Evolutionary conservation across 2,329 filamentous ascomycete species (phyloP).

Genomic region (Myotisia sp.): DNA sequence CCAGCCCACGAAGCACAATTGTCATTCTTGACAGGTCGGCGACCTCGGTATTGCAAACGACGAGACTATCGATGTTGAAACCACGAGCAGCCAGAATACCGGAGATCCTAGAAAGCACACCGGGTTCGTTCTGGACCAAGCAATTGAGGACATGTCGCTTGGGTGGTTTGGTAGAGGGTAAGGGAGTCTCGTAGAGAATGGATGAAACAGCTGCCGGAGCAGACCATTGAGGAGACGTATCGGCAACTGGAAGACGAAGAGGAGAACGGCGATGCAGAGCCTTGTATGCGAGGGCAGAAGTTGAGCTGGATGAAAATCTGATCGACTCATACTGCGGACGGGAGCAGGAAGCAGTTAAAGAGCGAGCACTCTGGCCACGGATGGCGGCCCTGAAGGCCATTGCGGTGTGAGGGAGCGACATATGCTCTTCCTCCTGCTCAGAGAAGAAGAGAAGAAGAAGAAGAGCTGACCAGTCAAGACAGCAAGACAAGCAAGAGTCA

Average conservation of each 20-base stretch:
- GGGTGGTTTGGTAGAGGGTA: slow-evolving; percentile 65
- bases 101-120: slow-evolving; percentile 89
- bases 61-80: slow-evolving; percentile 97
- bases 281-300: slow-evolving; percentile 93
- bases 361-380: slow-evolving; percentile 1
- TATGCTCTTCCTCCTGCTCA: background rate
- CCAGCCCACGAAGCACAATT: slow-evolving; percentile 89
- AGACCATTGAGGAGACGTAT: slow-evolving; percentile 64
- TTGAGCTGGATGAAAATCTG: slow-evolving; percentile 42
- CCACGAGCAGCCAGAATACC: slow-evolving; percentile 90
- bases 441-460: too few relatives aligned
- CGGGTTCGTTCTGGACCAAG: slow-evolving; percentile 95
- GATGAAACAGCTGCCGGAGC: slow-evolving; percentile 91
- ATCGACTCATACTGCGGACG: slow-evolving; percentile 4
- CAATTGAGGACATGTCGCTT: slow-evolving; percentile 97
- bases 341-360: slow-evolving; percentile 1
- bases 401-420: background rate
- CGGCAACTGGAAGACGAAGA: slow-evolving; percentile 63
- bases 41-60: slow-evolving; percentile 96
- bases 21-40: slow-evolving; percentile 97
- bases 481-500: too few relatives aligned
- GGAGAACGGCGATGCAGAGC: slow-evolving; percentile 81
- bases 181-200: slow-evolving; percentile 95
- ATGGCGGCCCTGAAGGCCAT: slow-evolving; percentile 1
- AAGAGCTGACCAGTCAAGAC: too few relatives aligned